A percentile compares a stretch with the other conserved stretches of the same genome.
These are phyloP conservation scores for Euphorbia pulcherrima DNA, from an alignment of 345 rosid genomes.

Conservation along the genomic window DNA sequence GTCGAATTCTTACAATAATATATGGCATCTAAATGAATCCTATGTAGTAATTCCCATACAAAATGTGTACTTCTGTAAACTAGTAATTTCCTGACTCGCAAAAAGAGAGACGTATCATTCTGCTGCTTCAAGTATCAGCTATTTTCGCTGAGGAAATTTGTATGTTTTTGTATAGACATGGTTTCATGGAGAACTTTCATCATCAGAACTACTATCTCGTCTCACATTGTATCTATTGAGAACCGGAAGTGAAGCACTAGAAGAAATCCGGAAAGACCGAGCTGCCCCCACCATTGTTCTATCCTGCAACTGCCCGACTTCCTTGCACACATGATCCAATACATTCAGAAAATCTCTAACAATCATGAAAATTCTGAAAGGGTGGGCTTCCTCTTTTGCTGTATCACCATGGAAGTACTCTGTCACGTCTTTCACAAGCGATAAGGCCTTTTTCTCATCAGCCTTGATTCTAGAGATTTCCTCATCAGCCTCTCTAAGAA, in stretches of 20 bases:
- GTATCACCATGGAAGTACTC: slow-evolving; percentile 85
- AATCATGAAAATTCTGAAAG: slow-evolving; percentile 78
- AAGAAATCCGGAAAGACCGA: slow-evolving; percentile 77
- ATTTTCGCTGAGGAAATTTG: background rate
- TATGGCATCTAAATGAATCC: background rate
- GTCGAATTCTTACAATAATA: background rate
- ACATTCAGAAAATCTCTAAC: slow-evolving; percentile 78
- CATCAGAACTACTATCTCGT: slow-evolving; percentile 71
- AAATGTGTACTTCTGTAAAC: slow-evolving; percentile 1
- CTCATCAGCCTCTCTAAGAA: slow-evolving; percentile 76
- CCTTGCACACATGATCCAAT: slow-evolving; percentile 91
- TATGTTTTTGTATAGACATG: slow-evolving; percentile 14
- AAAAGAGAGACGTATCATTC: background rate
- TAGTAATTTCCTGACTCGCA: background rate
- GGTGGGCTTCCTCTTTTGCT: slow-evolving; percentile 92
- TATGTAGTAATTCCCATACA: slow-evolving; percentile 10
- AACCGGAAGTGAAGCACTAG: slow-evolving; percentile 75
- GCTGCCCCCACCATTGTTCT: slow-evolving; percentile 70
- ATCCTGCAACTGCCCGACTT: slow-evolving; percentile 83
- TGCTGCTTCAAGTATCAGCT: background rate
- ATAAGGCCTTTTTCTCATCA: slow-evolving; percentile 67
- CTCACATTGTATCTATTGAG: slow-evolving; percentile 61
- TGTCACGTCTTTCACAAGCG: slow-evolving; percentile 85
- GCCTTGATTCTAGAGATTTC: slow-evolving; percentile 62
- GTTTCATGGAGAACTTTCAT: slow-evolving; percentile 72